Evolutionary conservation across 1,284 basidiomycete genomes (phyloP), one percentile per base, ranked within the genome.

Genomic region (Coniophora puteana): DNA sequence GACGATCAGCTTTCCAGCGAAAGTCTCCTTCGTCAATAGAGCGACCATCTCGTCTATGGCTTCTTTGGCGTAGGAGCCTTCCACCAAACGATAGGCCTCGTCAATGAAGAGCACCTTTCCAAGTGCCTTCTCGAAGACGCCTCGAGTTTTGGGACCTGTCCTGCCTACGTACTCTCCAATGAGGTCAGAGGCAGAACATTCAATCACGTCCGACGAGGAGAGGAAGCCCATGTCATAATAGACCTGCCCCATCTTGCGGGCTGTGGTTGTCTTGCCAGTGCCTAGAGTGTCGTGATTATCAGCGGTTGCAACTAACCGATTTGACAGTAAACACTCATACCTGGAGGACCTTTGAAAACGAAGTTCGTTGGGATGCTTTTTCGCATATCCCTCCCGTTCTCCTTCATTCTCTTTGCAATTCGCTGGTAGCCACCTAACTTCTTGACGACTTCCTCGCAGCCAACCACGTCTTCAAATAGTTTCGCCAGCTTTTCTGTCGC

Each of bases 331-430:
- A 10, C 16, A 6, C 10, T 36, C 53, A 41, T 47, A 76, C 80
- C 81, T 50, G 83, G 83, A 6, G 82, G 82, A 0, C 82, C 82
- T 49, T 79, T 84, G 66, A 85, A 84, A 3, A 85, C 65, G 49
- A 83, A 85, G 43, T 71, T 81, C 5, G 75, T 84, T 1, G 83
- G 81, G 16, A 84, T 73, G 20, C 67, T 59, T 0, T 69, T 61
- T 1, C 71, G 66, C 22, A 67, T 57, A 41, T 79, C 71, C 16
- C 63, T 58, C 1, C 67, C 67, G 17, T 59, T 57, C 5, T 47
- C 52, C 49, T 73, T 76, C 56, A 69, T 66, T 14, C 51, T 58
- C 4, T 53, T 52, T 3, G 76, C 72, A 13, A 77, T 70, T 40
- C 67, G 60, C 52, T 84, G 82, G 44, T 73, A 83, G 4, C 57